These are phyloP conservation scores for Cytospora piceicola DNA, from an alignment of 2,329 filamentous ascomycete species.

Conservation along the genomic window DNA sequence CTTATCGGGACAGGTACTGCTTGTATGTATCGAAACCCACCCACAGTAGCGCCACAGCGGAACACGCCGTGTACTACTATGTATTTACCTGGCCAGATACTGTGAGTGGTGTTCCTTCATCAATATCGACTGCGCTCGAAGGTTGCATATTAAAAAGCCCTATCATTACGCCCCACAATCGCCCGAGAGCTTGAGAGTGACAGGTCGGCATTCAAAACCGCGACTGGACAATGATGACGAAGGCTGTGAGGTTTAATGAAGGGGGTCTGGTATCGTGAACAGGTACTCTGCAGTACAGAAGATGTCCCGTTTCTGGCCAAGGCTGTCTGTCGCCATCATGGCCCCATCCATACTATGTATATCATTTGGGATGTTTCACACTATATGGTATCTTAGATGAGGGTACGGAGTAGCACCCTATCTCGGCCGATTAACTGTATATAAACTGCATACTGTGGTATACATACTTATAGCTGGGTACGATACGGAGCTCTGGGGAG, in stretches of 20 bases:
- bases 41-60: neutral
- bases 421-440: neutral
- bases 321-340: neutral
- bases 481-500: neutral
- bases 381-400: no score
- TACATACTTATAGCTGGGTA: neutral
- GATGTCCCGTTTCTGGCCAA: neutral
- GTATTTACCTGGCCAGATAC: no score
- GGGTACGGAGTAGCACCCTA: neutral
- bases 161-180: slow-evolving; percentile 1
- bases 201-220: neutral
- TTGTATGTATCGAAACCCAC: neutral
- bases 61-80: neutral
- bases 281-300: no score
- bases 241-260: neutral
- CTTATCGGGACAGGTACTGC: neutral
- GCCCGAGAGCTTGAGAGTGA: neutral
- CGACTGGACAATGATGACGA: neutral
- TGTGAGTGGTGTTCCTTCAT: neutral
- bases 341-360: neutral
- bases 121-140: neutral
- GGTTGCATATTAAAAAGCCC: neutral
- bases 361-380: neutral
- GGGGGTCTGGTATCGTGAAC: neutral
- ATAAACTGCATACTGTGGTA: no score